Conservation (phyloP, 495 filamentous ascomycete species). For the Tricharina praecox region DNA sequence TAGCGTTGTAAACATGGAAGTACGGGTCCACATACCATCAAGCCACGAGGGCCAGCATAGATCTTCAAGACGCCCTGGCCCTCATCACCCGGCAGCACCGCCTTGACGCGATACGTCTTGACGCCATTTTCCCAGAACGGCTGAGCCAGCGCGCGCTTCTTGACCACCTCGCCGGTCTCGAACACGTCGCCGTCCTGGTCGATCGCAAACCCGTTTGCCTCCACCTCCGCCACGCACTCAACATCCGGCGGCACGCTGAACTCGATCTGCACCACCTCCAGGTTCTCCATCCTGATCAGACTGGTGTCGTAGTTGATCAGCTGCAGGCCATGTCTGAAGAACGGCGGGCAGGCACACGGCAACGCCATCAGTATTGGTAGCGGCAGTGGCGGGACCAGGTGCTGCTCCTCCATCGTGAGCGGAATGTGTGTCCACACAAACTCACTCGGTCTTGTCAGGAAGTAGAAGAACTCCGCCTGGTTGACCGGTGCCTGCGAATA, state of each 20-base stretch:
- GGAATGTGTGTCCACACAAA: conserved; percentile 92
- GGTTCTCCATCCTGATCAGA: conserved; percentile 63
- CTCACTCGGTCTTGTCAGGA: conserved; percentile 69
- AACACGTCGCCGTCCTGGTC: conserved; percentile 85
- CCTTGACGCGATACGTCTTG: conserved; percentile 87
- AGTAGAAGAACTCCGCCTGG: conserved; percentile 74
- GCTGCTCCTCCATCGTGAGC: conserved; percentile 67
- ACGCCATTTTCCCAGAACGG: conserved; percentile 74
- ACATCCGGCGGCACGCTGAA: conserved; percentile 74
- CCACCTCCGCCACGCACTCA: conserved; percentile 85
- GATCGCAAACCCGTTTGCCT: conserved; percentile 57
- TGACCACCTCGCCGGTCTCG: conserved; percentile 74
- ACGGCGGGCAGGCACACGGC: conserved; percentile 69
- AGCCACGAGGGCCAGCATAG: conserved; percentile 79
- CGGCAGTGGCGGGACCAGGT: conserved; percentile 74
- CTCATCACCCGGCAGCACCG: conserved; percentile 74
- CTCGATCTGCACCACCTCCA: conserved; percentile 82
- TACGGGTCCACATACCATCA: conserved; percentile 43
- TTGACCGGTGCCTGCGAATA: conserved; percentile 57
- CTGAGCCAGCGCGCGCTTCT: conserved; percentile 74
- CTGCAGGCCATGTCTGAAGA: conserved; percentile 61
- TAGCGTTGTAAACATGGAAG: not conserved
- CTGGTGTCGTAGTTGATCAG: conserved; percentile 87
- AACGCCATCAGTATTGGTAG: conserved; percentile 70
- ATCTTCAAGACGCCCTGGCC: conserved; percentile 79